Evolutionary conservation across 1,139 yeast species (phyloP).

Genomic region (Saccharomyces pastorianus): DNA sequence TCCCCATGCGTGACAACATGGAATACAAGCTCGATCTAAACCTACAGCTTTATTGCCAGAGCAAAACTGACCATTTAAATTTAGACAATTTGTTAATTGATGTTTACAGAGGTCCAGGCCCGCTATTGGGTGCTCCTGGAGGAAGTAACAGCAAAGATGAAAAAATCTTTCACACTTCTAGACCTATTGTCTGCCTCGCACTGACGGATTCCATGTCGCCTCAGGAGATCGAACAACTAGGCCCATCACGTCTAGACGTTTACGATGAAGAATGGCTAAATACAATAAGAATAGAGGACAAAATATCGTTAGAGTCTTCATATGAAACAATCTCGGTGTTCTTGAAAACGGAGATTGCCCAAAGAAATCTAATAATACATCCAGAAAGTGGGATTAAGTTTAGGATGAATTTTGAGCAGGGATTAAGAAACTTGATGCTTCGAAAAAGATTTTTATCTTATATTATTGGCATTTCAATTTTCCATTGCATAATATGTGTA

Average conservation of each 20-base stretch:
- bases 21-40: slow-evolving; percentile 22
- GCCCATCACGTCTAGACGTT: neutral
- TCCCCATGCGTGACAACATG: slow-evolving; percentile 19
- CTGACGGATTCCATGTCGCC: neutral
- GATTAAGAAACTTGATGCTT: slow-evolving; percentile 27
- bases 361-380: slow-evolving; percentile 10
- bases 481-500: slow-evolving; percentile 13
- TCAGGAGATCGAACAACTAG: neutral
- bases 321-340: slow-evolving; percentile 1
- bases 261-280: slow-evolving; percentile 15
- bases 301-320: slow-evolving; percentile 10
- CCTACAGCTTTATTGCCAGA: slow-evolving; percentile 20
- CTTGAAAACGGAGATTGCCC: neutral
- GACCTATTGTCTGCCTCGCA: neutral
- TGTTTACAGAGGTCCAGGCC: neutral
- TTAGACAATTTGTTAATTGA: neutral
- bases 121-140: neutral
- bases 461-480: slow-evolving; percentile 19
- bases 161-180: neutral
- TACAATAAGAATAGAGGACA: slow-evolving; percentile 13
- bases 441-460: slow-evolving; percentile 21
- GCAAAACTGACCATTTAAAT: neutral
- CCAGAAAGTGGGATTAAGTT: slow-evolving; percentile 18
- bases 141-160: neutral
- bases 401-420: slow-evolving; percentile 23